Conservation (phyloP, 768 basidiomycete species). For the Sporobolomyces pararoseus region DNA sequence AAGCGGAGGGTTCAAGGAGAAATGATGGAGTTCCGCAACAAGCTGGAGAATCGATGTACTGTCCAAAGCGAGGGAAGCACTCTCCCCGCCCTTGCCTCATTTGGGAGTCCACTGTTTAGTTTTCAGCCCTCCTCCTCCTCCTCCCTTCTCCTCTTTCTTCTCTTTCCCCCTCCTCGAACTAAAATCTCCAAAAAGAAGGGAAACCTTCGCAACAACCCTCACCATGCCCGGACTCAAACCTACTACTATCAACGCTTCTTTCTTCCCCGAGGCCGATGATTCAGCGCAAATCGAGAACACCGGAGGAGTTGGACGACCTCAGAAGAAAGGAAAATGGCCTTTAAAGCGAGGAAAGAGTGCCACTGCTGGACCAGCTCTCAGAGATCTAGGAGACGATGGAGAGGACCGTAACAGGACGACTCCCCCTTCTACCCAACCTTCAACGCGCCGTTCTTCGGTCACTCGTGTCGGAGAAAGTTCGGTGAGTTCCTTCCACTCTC, state of each 20-base stretch:
- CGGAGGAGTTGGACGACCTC: background rate
- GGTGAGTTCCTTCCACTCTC: background rate
- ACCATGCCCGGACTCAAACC: constrained; percentile 32
- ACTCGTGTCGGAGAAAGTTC: constrained; percentile 11
- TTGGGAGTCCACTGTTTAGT: background rate
- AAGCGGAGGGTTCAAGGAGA: constrained; percentile 5
- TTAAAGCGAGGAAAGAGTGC: constrained; percentile 1
- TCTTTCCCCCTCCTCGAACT: background rate
- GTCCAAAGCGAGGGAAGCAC: no score
- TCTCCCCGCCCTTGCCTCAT: constrained; percentile 1
- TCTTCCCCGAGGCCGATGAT: constrained; percentile 36
- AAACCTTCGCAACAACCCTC: background rate
- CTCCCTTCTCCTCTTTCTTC: background rate
- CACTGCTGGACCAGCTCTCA: background rate
- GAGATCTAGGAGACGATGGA: constrained; percentile 24
- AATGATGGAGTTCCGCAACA: background rate
- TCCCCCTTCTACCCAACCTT: constrained; percentile 15
- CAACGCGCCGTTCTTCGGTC: constrained; percentile 30
- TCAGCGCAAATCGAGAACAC: constrained; percentile 19
- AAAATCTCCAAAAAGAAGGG: background rate
- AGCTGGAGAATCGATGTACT: constrained; percentile 5
- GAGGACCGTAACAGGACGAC: background rate
- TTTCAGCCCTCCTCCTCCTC: background rate
- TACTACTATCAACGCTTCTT: constrained; percentile 26
- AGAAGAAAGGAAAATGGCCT: constrained; percentile 10